A percentile compares a stretch with the other conserved stretches of the same genome.
These are phyloP conservation scores for Xylaria castorea DNA, from an alignment of 495 filamentous ascomycete species.

Conservation along the genomic window DNA sequence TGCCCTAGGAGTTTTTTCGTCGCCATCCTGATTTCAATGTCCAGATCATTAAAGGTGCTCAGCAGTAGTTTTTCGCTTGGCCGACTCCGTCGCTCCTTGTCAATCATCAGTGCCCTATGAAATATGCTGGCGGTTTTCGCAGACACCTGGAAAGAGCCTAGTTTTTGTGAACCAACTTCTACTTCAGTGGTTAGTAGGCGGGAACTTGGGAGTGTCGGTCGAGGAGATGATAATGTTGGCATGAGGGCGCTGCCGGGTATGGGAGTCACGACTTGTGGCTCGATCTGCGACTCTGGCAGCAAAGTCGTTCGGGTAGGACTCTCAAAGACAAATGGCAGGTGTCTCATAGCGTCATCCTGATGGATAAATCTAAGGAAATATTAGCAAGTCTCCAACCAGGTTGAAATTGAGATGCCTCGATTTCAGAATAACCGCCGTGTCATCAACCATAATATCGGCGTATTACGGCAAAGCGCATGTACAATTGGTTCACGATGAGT, in stretches of 20 bases:
- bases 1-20: constrained; percentile 34
- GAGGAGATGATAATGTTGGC: constrained; percentile 3
- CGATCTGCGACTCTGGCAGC: constrained; percentile 36
- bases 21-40: constrained; percentile 35
- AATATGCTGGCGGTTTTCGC: constrained; percentile 39
- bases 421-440: not conserved
- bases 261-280: constrained; percentile 28
- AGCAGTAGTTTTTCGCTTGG: constrained; percentile 36
- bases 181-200: constrained; percentile 32
- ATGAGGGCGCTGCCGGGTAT: not conserved
- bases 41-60: constrained; percentile 34
- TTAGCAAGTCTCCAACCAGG: constrained; percentile 6
- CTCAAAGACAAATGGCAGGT: constrained; percentile 39
- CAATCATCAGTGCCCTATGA: constrained; percentile 38
- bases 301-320: constrained; percentile 38
- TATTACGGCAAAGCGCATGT: not conserved
- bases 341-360: constrained; percentile 36
- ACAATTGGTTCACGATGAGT: not conserved
- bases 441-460: not conserved
- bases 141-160: constrained; percentile 39
- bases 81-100: constrained; percentile 37
- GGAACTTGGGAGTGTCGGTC: constrained; percentile 28
- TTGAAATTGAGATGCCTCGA: not conserved
- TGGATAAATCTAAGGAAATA: constrained; percentile 34
- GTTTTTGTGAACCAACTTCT: constrained; percentile 25